Percentiles rank a stretch among this genome's conserved stretches.
Evolutionary conservation across 345 rosid species (phyloP).

Genomic region (Ceriops zippeliana): DNA sequence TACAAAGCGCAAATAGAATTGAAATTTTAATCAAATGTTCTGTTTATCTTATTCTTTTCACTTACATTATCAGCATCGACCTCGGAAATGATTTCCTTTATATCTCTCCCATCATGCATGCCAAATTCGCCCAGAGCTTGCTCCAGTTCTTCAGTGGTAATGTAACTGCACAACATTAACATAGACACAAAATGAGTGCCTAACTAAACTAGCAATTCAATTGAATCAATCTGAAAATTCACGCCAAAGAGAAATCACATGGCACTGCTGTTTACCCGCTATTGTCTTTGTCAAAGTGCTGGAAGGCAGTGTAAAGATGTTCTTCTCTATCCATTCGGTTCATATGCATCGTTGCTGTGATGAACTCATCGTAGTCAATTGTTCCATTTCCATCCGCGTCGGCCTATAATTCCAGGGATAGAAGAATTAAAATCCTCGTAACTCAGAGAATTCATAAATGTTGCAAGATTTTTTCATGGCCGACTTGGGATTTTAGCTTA

Average conservation of each 20-base stretch:
- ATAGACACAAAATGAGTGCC: neutral
- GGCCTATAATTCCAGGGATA: conserved; percentile 42
- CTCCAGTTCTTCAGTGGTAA: conserved; percentile 88
- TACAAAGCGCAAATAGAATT: too few species aligned
- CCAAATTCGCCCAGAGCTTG: conserved; percentile 83
- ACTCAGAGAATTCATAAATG: neutral
- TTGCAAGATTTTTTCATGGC: neutral
- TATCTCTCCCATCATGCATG: conserved; percentile 69
- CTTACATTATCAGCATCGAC: conserved; percentile 79
- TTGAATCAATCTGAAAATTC: neutral
- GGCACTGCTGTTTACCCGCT: conserved; percentile 53
- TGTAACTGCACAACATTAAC: conserved; percentile 33
- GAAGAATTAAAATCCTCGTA: neutral
- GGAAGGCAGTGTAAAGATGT: conserved; percentile 77
- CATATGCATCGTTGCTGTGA: conserved; percentile 81
- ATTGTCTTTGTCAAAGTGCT: conserved; percentile 76
- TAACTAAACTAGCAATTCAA: neutral
- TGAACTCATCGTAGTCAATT: conserved; percentile 75
- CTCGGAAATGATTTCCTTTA: conserved; percentile 74
- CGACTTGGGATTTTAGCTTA: conserved; percentile 32
- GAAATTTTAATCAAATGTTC: too few species aligned
- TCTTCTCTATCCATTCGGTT: conserved; percentile 73
- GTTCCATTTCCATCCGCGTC: conserved; percentile 87
- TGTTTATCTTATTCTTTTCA: neutral
- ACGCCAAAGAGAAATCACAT: neutral